Conservation (phyloP, 495 filamentous ascomycete genomes). For the Penicillium crystallinum region DNA sequence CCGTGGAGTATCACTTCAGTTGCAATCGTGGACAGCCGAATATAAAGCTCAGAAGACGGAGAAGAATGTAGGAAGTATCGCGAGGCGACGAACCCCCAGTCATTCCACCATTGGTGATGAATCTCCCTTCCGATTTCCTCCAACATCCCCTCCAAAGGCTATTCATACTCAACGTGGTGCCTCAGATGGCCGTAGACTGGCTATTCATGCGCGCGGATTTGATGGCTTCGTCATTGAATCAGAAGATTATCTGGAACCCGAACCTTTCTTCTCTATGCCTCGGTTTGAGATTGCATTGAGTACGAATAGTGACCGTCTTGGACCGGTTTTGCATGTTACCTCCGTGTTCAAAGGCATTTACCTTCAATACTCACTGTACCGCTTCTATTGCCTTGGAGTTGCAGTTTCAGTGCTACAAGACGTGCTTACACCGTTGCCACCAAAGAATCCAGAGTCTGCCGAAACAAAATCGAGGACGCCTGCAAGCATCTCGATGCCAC, state of each 20-base stretch:
- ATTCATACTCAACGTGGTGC: conserved; percentile 47
- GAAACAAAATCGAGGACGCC: conserved; percentile 8
- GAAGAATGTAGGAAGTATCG: conserved; percentile 51
- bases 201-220: conserved; percentile 72
- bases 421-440: conserved; percentile 56
- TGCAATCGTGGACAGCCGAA: conserved; percentile 87
- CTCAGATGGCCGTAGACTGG: conserved; percentile 79
- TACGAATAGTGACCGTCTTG: conserved; percentile 78
- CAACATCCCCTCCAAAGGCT: conserved; percentile 58
- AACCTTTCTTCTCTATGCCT: conserved; percentile 82
- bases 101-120: conserved; percentile 50
- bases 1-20: conserved; percentile 75
- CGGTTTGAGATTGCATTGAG: conserved; percentile 80
- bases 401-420: conserved; percentile 70
- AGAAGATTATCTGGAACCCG: conserved; percentile 74
- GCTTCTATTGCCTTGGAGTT: conserved; percentile 85
- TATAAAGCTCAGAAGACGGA: conserved; percentile 79
- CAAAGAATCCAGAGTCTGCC: conserved; percentile 6
- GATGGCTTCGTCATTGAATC: conserved; percentile 88
- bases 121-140: conserved; percentile 49
- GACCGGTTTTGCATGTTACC: conserved; percentile 81
- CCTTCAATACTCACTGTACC: conserved; percentile 87
- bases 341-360: conserved; percentile 72
- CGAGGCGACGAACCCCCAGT: conserved; percentile 51
- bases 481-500: conserved; percentile 21